These are phyloP conservation scores for Serendipita sp. DNA, from an alignment of 1,284 basidiomycete genomes.

Conservation along the genomic window DNA sequence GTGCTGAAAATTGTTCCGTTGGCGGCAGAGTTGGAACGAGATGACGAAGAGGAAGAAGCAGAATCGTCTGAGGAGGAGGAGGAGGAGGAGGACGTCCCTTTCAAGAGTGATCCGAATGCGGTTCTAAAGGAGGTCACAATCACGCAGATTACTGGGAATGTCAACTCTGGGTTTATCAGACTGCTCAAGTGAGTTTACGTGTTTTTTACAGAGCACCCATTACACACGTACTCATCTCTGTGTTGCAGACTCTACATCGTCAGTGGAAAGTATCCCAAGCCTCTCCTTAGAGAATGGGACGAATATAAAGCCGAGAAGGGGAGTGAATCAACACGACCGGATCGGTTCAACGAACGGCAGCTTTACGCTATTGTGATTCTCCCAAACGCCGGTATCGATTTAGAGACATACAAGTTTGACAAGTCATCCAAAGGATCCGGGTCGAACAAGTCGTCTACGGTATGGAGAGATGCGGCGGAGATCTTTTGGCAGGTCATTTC, in stretches of 20 bases:
- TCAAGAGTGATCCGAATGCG: constrained; percentile 56
- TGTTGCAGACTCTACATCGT: constrained; percentile 58
- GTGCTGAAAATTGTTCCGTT: constrained; percentile 82
- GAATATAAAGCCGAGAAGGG: constrained; percentile 56
- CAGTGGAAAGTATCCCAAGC: constrained; percentile 65
- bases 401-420: constrained; percentile 52
- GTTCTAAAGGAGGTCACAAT: constrained; percentile 80
- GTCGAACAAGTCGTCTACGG: constrained; percentile 23
- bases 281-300: constrained; percentile 77
- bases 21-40: constrained; percentile 29
- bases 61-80: constrained; percentile 1
- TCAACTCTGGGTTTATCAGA: constrained; percentile 63
- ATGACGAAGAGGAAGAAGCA: constrained; percentile 10
- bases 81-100: constrained; percentile 41
- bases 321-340: constrained; percentile 77
- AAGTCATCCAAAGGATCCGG: background rate
- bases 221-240: constrained; percentile 13
- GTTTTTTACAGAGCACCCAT: background rate
- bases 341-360: constrained; percentile 59
- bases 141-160: constrained; percentile 60
- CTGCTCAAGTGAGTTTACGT: constrained; percentile 39
- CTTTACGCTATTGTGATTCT: constrained; percentile 80
- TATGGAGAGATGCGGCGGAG: constrained; percentile 77
- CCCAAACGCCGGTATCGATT: constrained; percentile 76
- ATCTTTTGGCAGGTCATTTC: constrained; percentile 84